phyloP scores from a whole-genome alignment of 192 early-diverging fungal genomes.

The Coemansia sp. region DNA sequence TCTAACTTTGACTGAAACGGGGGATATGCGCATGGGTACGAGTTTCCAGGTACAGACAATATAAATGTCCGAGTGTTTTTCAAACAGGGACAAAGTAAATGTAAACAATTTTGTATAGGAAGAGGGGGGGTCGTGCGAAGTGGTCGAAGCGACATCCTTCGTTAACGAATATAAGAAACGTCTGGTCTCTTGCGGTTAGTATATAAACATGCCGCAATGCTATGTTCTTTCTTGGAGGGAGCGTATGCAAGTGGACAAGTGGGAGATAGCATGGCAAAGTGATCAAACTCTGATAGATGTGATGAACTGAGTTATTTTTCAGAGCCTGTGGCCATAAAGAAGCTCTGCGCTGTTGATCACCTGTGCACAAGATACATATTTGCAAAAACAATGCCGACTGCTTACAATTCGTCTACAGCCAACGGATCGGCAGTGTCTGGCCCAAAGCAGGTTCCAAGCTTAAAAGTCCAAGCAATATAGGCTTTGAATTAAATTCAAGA shows the following conservation, averaged over 20 bases:
- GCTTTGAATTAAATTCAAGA: neutral
- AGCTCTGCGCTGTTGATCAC: neutral
- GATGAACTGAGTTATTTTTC: slow-evolving; percentile 14
- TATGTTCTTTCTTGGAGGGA: neutral
- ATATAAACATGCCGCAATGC: neutral
- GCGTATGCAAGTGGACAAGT: neutral
- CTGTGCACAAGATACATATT: neutral
- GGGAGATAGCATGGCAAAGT: neutral
- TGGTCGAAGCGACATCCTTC: neutral
- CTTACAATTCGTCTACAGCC: neutral
- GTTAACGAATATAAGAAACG: no score
- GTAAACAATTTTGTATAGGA: neutral
- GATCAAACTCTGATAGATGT: slow-evolving; percentile 37
- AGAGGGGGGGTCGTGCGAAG: neutral
- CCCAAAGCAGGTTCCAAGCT: neutral
- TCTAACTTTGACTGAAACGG: neutral
- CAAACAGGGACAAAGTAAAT: neutral
- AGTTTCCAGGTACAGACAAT: slow-evolving; percentile 7
- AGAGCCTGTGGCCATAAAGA: neutral
- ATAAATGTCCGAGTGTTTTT: neutral
- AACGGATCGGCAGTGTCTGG: no score
- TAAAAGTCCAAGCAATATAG: neutral
- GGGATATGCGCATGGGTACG: neutral
- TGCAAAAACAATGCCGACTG: neutral
- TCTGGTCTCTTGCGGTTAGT: neutral